phyloP scores from a whole-genome alignment of 495 filamentous ascomycete genomes.

The Diplogelasinospora grovesii region DNA sequence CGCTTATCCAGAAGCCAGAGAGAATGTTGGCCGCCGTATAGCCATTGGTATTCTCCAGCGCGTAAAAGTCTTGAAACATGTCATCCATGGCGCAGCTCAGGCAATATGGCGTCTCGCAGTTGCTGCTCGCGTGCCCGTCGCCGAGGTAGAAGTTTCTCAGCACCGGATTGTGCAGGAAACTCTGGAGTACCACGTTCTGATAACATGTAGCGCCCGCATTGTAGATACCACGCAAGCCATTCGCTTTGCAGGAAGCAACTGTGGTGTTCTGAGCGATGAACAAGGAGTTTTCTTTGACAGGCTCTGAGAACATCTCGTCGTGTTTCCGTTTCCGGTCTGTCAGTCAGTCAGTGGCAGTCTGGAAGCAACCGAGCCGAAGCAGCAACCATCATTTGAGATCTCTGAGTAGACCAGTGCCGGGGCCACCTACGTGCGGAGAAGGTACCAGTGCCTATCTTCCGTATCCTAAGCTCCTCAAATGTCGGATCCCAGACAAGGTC shows the following conservation, averaged over 20 bases:
- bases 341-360: not conserved
- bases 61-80: slow-evolving; percentile 86
- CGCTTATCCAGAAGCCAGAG: slow-evolving; percentile 69
- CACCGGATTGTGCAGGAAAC: slow-evolving; percentile 79
- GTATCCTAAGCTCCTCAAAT: slow-evolving; percentile 62
- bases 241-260: slow-evolving; percentile 59
- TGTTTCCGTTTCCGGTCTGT: slow-evolving; percentile 51
- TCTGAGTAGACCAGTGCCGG: too few species aligned
- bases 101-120: slow-evolving; percentile 63
- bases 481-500: slow-evolving; percentile 86
- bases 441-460: slow-evolving; percentile 48
- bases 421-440: slow-evolving; percentile 32
- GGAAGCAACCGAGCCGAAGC: too few species aligned
- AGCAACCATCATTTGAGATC: too few species aligned
- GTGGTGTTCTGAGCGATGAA: slow-evolving; percentile 56
- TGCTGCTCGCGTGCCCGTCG: slow-evolving; percentile 68
- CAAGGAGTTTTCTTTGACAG: slow-evolving; percentile 50
- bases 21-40: slow-evolving; percentile 80
- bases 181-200: slow-evolving; percentile 85
- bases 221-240: slow-evolving; percentile 76
- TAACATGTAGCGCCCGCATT: slow-evolving; percentile 95
- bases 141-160: slow-evolving; percentile 80
- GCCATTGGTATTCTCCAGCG: slow-evolving; percentile 69
- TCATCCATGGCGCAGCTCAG: slow-evolving; percentile 84
- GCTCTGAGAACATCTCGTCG: slow-evolving; percentile 50